Base-by-base conservation (phyloP, 1,284 basidiomycete genomes). In the Apiotrichum akiyoshidainum region DNA sequence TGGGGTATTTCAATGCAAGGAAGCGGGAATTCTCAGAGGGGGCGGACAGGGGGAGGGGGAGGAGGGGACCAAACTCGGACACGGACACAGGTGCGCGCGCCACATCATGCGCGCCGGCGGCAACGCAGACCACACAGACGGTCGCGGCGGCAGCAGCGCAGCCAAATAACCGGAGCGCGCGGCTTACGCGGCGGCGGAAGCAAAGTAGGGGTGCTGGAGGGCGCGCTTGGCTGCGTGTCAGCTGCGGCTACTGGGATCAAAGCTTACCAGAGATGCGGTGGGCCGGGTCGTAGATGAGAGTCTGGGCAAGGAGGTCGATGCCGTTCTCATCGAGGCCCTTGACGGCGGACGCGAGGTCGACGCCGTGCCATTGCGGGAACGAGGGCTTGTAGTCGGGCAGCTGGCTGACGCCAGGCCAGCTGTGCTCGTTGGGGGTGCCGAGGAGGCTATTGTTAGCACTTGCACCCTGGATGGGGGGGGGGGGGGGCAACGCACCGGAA, bases 311-410 rank as follows among this genome's bases (percentile, higher is more conserved):
- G 59, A 95, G 79, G 71, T 96, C 92, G 56, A 90, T 77, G 13
- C 90, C 91, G 55, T 80, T 79, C 54, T 83, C 84, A 75, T 87
- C 90, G 61, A 89, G 81, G 53, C 82, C 84, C 14, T 85, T 82
- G 37, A 94, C 86, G 31, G 87, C 82, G 52, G 80, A 80, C 26
- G 80, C 74, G 35, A 96, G 79, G 60, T 91, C 87, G 45, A 78
- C 76, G 14, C 79, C 64, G 53, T 72, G 68, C 96, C 96, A 99
- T 76, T 93, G 90, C 1, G 96, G 95, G 85, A 99, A 99, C 17
- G 92, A 88, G 5, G 90, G 78, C 80, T 99, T 99, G 83, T 96
- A 99, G 78, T 99, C 96, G 1, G 95, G 93, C 56, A 99, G 78
- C 56, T 83, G 81, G 67, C 85, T 86, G 39, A 99, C 88, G 6